Conservation (phyloP, 2,329 filamentous ascomycete species). For the Penicillium sp. region DNA sequence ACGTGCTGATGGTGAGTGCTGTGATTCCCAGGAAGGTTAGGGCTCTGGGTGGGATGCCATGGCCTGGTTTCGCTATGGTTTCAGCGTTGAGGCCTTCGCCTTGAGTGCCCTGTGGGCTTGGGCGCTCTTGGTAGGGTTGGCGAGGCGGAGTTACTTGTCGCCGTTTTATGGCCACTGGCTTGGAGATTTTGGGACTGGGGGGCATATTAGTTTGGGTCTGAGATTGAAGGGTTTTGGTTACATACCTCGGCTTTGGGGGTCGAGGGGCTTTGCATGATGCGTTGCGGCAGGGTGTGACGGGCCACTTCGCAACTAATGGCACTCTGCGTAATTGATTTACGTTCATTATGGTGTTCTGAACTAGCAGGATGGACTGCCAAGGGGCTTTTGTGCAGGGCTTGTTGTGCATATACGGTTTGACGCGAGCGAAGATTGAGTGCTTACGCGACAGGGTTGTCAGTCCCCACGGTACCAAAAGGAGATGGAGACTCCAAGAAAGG, state of each 20-base stretch:
- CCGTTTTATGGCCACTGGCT: conserved; percentile 1
- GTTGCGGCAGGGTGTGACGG: conserved; percentile 13
- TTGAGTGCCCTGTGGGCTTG: background rate
- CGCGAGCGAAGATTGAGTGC: background rate
- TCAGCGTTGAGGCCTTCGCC: conserved; percentile 7
- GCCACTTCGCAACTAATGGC: conserved; percentile 23
- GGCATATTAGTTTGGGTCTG: conserved; percentile 10
- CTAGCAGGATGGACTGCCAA: background rate
- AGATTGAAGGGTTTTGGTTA: background rate
- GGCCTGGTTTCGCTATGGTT: conserved; percentile 6
- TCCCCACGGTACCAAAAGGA: background rate
- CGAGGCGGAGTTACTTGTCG: background rate
- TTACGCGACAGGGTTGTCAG: conserved; percentile 3
- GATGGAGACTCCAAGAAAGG: background rate
- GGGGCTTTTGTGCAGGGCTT: background rate
- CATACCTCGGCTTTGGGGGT: conserved; percentile 24
- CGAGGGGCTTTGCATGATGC: conserved; percentile 20
- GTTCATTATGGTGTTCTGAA: conserved; percentile 26
- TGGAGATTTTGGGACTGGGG: conserved; percentile 4
- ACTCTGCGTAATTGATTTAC: conserved; percentile 24
- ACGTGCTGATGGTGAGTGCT: conserved; percentile 44
- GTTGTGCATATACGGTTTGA: background rate
- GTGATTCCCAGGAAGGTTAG: conserved; percentile 42
- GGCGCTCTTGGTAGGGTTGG: background rate
- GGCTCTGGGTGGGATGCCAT: conserved; percentile 32